Evolutionary conservation across 139 green algal species (phyloP).

Genomic region (Eudorina sp.): DNA sequence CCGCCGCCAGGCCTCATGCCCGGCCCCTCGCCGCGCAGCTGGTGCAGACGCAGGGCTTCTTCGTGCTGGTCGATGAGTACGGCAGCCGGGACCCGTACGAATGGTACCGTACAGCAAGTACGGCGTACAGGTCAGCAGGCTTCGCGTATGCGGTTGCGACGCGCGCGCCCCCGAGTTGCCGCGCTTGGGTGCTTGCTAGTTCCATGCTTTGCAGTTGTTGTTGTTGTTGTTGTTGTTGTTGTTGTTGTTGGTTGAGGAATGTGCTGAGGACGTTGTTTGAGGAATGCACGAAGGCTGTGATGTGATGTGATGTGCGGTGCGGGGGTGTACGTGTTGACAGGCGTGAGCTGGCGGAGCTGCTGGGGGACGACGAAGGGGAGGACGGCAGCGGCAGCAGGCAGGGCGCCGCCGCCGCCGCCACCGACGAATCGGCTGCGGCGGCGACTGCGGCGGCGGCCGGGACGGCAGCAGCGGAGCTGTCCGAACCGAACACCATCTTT

Average conservation of each 20-base stretch:
- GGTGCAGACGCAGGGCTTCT: conserved; percentile 41
- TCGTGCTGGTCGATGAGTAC: conserved; percentile 24
- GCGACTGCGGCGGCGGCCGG: background rate
- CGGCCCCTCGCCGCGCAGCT: conserved; percentile 16
- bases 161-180: no score
- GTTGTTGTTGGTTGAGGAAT: no score
- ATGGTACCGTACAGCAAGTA: conserved; percentile 32
- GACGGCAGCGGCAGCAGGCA: background rate
- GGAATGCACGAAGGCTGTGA: no score
- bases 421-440: background rate
- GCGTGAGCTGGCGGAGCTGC: background rate
- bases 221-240: no score
- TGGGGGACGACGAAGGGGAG: background rate
- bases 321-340: no score
- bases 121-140: conserved; percentile 13
- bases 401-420: background rate
- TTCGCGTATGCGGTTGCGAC: no score
- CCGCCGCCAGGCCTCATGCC: background rate
- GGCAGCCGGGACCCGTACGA: conserved; percentile 14
- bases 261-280: no score
- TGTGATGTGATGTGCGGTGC: no score
- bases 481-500: background rate
- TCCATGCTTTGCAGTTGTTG: no score
- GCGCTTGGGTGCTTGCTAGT: no score
- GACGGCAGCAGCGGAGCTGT: background rate